Evolutionary conservation across 192 early-diverging fungal species (phyloP).

Genomic region (Linnemannia elongata): DNA sequence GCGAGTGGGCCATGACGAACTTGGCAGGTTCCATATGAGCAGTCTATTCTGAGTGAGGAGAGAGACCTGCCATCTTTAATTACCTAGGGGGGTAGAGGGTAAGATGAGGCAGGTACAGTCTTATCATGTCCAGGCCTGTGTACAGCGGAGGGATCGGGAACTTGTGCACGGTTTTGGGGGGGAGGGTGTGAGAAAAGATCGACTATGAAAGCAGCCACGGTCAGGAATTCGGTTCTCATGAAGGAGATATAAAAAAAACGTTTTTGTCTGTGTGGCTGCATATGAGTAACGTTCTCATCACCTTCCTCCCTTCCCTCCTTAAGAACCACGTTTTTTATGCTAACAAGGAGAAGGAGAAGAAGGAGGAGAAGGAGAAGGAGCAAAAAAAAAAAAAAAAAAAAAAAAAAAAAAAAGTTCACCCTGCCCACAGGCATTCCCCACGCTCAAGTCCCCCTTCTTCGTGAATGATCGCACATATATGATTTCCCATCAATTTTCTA

Average conservation of each 20-base stretch:
- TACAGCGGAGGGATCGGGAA: not conserved
- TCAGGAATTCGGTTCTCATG: not conserved
- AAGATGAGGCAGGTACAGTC: not conserved
- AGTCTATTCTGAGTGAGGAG: not conserved
- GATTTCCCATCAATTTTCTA: not conserved
- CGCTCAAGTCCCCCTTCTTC: not conserved
- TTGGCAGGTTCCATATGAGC: not conserved
- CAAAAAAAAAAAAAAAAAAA: not conserved
- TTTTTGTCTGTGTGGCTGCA: not conserved
- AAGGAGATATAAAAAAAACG: not conserved
- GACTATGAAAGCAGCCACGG: not conserved
- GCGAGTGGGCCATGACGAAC: conserved; percentile 8
- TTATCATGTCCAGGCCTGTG: not conserved
- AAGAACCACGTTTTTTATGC: not conserved
- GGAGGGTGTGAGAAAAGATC: not conserved
- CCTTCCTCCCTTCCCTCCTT: not conserved
- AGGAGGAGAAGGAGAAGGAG: not conserved
- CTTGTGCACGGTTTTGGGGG: not conserved
- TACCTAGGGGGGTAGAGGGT: too few species aligned
- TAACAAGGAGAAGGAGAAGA: not conserved
- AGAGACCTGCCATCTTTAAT: not conserved
- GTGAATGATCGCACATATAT: not conserved
- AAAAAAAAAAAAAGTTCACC: not conserved
- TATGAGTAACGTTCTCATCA: not conserved
- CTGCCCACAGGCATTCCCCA: not conserved